These are phyloP conservation scores for Canariomyces notabilis DNA, from an alignment of 2,329 filamentous ascomycete genomes.

Conservation along the genomic window DNA sequence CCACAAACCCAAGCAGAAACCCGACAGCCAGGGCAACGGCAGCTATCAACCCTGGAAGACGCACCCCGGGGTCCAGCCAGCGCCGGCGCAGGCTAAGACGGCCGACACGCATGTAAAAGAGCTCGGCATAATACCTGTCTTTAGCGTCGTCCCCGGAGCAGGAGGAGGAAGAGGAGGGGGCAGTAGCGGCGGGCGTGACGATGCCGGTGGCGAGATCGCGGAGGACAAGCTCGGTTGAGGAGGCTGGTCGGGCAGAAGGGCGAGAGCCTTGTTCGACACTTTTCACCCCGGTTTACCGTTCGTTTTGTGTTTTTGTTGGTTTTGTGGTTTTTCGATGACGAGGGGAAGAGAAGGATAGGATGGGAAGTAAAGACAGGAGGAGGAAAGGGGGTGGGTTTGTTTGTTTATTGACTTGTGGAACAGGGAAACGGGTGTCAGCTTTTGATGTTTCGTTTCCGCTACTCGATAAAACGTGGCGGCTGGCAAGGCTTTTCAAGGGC, in stretches of 20 bases:
- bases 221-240: slow-evolving; percentile 25
- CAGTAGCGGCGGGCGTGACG: slow-evolving; percentile 3
- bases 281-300: too few relatives aligned
- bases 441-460: too few relatives aligned
- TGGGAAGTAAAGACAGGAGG: background rate
- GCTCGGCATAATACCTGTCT: slow-evolving; percentile 20
- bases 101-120: slow-evolving; percentile 34
- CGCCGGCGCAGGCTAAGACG: slow-evolving; percentile 27
- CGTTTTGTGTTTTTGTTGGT: too few relatives aligned
- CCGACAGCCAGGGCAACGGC: slow-evolving; percentile 23
- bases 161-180: background rate
- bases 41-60: slow-evolving; percentile 24
- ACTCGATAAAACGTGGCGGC: too few relatives aligned
- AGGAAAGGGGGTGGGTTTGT: background rate
- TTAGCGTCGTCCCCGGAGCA: background rate
- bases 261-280: slow-evolving; percentile 29
- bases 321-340: too few relatives aligned
- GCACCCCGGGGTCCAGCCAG: slow-evolving; percentile 31
- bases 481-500: too few relatives aligned
- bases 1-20: slow-evolving; percentile 22
- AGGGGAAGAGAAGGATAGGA: background rate
- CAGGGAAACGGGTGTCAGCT: background rate
- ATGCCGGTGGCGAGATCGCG: slow-evolving; percentile 21
- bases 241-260: slow-evolving; percentile 19
- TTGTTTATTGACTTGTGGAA: slow-evolving; percentile 3